Percentiles rank a stretch among this genome's conserved stretches.
These are phyloP conservation scores for Thamnidium elegans DNA, from an alignment of 192 early-diverging fungal species.

Conservation along the genomic window DNA sequence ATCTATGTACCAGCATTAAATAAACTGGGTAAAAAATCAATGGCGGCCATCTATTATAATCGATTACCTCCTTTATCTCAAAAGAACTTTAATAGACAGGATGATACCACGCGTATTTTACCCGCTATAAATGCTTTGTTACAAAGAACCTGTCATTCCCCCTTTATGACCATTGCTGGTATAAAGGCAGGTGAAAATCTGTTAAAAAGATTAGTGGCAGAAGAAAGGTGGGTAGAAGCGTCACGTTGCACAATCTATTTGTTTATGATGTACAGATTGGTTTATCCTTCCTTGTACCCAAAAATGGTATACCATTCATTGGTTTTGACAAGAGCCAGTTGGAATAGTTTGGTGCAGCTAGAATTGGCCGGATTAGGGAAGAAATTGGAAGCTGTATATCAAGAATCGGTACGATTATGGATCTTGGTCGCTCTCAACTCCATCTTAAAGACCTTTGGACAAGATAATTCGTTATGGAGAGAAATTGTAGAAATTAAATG, in stretches of 20 bases:
- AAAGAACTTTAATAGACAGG: background rate
- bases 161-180: no score
- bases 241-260: slow-evolving; percentile 16
- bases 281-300: slow-evolving; percentile 26
- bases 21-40: no score
- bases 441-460: slow-evolving; percentile 18
- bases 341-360: slow-evolving; percentile 31
- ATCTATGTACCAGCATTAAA: background rate
- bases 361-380: slow-evolving; percentile 30
- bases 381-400: slow-evolving; percentile 20
- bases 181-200: background rate
- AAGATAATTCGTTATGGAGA: slow-evolving; percentile 21
- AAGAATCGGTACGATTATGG: slow-evolving; percentile 21
- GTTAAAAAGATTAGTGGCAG: slow-evolving; percentile 1
- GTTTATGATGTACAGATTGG: slow-evolving; percentile 22
- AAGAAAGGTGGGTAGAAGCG: slow-evolving; percentile 26
- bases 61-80: background rate
- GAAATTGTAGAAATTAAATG: slow-evolving; percentile 34
- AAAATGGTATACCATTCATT: slow-evolving; percentile 15
- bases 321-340: slow-evolving; percentile 22
- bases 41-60: no score
- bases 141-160: background rate
- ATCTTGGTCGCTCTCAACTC: slow-evolving; percentile 21
- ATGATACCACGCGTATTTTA: background rate
- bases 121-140: background rate